Base-by-base conservation (phyloP, 2,329 filamentous ascomycete species). In the Fusarium austroafricanum region DNA sequence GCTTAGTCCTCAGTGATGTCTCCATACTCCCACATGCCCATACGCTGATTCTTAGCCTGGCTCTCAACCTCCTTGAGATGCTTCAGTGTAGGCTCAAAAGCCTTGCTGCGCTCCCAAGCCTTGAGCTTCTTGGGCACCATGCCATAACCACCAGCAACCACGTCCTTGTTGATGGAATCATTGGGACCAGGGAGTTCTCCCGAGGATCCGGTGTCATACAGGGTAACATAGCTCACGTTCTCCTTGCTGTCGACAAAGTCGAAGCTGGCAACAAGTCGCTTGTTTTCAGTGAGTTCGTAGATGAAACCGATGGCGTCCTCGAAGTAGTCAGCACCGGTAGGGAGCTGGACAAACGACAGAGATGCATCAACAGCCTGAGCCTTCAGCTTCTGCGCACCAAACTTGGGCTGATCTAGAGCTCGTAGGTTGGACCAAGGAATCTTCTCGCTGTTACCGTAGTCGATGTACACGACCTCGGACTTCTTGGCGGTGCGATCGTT, bases 11-110 rank as follows among this genome's bases (percentile, higher is more conserved):
- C 94, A 15, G 93, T 97, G 76, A 97, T 86, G 79, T 98, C 96
- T 72, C 96, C 96, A 80, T 98, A 99, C 86, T 99, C 96, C 94
- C 95, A 99, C 87, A 97, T 96, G 42, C 96, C 96, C 70, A 89
- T 84, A 66, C 94, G 88, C 58, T 90, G 89, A 55, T 87, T 83
- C 87, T 96, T 97, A 6, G 95, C 95, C 78, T 90, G 85, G 35
- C 86, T 84, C 83, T 97, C 91, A 51, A 91, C 87, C 78, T 91
- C 86, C 75, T 87, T 90, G 65, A 97, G 82, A 72, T 87, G 87
- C 78, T 89, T 87, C 66, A 97, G 81, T 42, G 94, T 88, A 33
- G 92, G 86, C 58, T 86, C 86, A 44, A 92, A 92, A 10, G 88
- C 89, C 60, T 80, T 82, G 79, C 86, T 87, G 56, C 91, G 87